Evolutionary conservation across 2,329 filamentous ascomycete genomes (phyloP).

Genomic region (Talaromyces sp.): DNA sequence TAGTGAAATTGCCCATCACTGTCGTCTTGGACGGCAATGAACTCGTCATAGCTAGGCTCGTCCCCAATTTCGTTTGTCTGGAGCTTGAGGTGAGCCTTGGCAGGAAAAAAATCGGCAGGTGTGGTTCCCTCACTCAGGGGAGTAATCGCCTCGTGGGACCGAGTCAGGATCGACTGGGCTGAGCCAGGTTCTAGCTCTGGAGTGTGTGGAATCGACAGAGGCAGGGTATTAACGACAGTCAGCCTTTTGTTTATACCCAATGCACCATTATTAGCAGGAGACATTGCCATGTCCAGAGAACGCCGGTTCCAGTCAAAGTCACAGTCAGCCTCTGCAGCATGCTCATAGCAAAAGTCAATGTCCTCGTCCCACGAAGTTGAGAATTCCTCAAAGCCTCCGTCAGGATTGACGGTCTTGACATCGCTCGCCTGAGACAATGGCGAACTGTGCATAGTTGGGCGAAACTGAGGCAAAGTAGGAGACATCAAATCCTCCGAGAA

Average conservation of each 20-base stretch:
- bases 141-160: conserved; percentile 23
- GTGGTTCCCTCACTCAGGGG: conserved; percentile 25
- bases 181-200: conserved; percentile 29
- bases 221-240: conserved; percentile 15
- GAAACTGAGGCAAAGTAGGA: conserved; percentile 28
- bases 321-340: conserved; percentile 55
- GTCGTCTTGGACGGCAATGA: conserved; percentile 38
- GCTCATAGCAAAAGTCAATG: conserved; percentile 58
- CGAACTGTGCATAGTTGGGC: conserved; percentile 13
- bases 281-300: conserved; percentile 23
- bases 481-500: conserved; percentile 43
- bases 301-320: conserved; percentile 53
- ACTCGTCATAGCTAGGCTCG: conserved; percentile 35
- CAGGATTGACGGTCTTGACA: conserved; percentile 12
- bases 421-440: conserved; percentile 15
- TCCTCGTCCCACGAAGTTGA: conserved; percentile 54
- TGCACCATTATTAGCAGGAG: conserved; percentile 10
- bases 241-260: conserved; percentile 8
- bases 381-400: conserved; percentile 21
- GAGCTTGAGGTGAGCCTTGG: conserved; percentile 19
- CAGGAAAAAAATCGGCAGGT: conserved; percentile 18
- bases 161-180: conserved; percentile 22
- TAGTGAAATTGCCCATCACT: conserved; percentile 45
- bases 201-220: conserved; percentile 20
- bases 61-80: conserved; percentile 27